Base-by-base conservation (phyloP, 2,329 filamentous ascomycete species). In the Aphanocladium album region DNA sequence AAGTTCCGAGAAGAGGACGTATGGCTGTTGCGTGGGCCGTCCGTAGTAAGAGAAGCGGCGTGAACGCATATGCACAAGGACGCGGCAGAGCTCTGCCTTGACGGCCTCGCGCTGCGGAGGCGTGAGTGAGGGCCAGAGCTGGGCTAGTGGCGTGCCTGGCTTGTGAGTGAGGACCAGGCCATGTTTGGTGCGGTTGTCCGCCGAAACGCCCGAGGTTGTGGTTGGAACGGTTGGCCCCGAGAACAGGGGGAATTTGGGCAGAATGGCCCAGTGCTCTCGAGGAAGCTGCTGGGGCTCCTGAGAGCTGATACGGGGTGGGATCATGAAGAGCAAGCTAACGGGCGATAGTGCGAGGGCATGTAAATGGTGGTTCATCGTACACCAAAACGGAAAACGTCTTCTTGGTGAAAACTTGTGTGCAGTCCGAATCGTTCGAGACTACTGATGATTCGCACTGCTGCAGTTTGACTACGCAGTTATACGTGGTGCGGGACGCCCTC, bases 21-120 rank as follows among this genome's bases (percentile, higher is more conserved):
- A 46, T 17, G 53, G 37, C 4, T 56, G 17, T 5, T n/a, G 53
- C 23, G n/a, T 17, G 5, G 53, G 53, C n/a, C 53, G 39, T 33
- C 53, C 39, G 37, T 56, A 56, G 41, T 56, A 56, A 41, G 25
- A 21, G n/a, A 56, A 56, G 41, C 53, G 53, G 25, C 37, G 37
- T 21, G 53, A 45, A 33, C 53, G 53, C 39, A 46, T 46, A 9
- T 19, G 25, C 23, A 56, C 39, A 2, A 46, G 52, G 37, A 56
- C 33, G 9, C 39, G 27, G 53, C 39, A 46, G 25, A 56, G 39
- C 25, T 56, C n/a, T 6, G 53, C 53, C n/a, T 56, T 45, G n/a
- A 56, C 12, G 39, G 25, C 39, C 23, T 21, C 53, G 23, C 53
- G 39, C 37, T 56, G 39, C 25, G 39, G 5, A 17, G 17, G 39